These are phyloP conservation scores for Marchantia polymorpha DNA, from an alignment of 225 moss, liverwort and hornwort genomes.

Conservation along the genomic window DNA sequence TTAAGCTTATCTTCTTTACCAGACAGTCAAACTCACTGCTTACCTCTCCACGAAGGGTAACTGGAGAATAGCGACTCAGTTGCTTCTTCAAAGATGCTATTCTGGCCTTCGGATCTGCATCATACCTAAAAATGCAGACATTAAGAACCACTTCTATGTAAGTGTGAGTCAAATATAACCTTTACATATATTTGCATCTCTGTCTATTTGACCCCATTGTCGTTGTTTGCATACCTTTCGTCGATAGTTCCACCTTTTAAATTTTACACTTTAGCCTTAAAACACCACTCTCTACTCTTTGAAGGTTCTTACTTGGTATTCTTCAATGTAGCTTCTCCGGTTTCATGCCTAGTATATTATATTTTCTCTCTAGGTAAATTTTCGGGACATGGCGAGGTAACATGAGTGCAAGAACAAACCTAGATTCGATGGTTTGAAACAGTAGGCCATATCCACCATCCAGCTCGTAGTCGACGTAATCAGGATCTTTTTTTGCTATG, in stretches of 20 bases:
- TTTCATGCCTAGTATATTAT: no score
- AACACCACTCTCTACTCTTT: neutral
- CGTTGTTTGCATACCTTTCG: no score
- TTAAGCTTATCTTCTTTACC: neutral
- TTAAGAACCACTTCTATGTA: neutral
- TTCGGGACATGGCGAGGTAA: neutral
- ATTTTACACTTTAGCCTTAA: neutral
- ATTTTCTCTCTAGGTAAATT: neutral
- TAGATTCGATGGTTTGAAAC: slow-evolving; percentile 62
- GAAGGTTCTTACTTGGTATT: no score
- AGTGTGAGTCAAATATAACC: neutral
- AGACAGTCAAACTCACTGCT: neutral
- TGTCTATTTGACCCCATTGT: no score
- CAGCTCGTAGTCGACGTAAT: slow-evolving; percentile 63
- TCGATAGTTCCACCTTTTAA: no score
- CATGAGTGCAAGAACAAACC: slow-evolving; percentile 41
- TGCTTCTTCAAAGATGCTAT: slow-evolving; percentile 54
- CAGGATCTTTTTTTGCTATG: slow-evolving; percentile 56
- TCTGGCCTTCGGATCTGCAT: slow-evolving; percentile 53
- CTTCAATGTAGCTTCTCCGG: no score
- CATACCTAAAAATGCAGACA: slow-evolving; percentile 51
- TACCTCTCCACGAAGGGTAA: slow-evolving; percentile 68
- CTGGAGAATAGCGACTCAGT: slow-evolving; percentile 68
- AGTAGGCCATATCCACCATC: slow-evolving; percentile 64
- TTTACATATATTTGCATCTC: neutral